phyloP scores from a whole-genome alignment of 2,329 filamentous ascomycete genomes.

The Beauveria brongniartii region DNA sequence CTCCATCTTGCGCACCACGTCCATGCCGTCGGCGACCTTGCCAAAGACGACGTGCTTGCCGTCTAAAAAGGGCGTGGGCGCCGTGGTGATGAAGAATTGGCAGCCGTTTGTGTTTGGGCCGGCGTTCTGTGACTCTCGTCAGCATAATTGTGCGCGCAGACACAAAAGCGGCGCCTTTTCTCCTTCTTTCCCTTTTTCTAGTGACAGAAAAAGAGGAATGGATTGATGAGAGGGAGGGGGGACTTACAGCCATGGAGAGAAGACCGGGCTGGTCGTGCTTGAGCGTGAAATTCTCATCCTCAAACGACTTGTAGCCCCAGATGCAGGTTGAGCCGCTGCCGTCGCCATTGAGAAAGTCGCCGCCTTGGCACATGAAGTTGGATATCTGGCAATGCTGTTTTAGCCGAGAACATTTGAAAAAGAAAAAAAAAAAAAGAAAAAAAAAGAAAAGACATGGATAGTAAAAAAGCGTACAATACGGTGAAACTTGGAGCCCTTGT shows the following conservation, averaged over 20 bases:
- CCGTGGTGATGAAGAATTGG: slow-evolving; percentile 96
- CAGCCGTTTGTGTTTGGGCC: slow-evolving; percentile 89
- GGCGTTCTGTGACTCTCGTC: slow-evolving; percentile 54
- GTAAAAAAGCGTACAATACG: slow-evolving; percentile 59
- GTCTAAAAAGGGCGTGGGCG: slow-evolving; percentile 78
- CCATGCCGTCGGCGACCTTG: slow-evolving; percentile 80
- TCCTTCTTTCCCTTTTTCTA: too few species aligned
- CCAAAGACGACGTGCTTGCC: slow-evolving; percentile 95
- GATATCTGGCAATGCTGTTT: slow-evolving; percentile 55
- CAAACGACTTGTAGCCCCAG: slow-evolving; percentile 76
- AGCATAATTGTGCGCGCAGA: neutral
- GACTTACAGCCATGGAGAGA: slow-evolving; percentile 82
- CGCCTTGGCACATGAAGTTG: slow-evolving; percentile 96
- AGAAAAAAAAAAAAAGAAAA: too few species aligned
- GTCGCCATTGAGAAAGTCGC: slow-evolving; percentile 90
- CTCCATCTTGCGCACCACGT: slow-evolving; percentile 88
- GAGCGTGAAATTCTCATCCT: slow-evolving; percentile 80
- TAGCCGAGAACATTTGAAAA: too few species aligned
- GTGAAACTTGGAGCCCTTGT: slow-evolving; percentile 92
- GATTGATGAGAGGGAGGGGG: neutral
- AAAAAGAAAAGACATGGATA: neutral
- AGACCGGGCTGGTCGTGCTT: slow-evolving; percentile 75
- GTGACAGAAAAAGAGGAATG: neutral
- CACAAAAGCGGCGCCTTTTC: too few species aligned
- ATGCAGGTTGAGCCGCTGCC: slow-evolving; percentile 84